A percentile compares a stretch with the other conserved stretches of the same genome.
phyloP scores from a whole-genome alignment of 345 rosid species.

The Camelina laxa region DNA sequence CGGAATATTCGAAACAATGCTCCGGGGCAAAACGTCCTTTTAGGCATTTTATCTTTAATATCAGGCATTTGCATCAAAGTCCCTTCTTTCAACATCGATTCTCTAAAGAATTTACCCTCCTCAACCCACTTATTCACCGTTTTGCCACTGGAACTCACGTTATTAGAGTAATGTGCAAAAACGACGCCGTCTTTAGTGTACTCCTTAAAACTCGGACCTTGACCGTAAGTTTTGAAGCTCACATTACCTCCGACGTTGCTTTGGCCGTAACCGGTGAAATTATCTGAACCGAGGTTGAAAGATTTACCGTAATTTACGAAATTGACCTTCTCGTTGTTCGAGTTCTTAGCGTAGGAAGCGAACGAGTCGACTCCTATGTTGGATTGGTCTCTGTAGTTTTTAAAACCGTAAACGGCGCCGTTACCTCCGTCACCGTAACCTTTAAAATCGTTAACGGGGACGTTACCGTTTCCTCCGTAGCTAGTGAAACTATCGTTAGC shows the following conservation, averaged over 20 bases:
- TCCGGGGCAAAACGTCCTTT: slow-evolving; percentile 86
- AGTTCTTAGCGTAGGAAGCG: slow-evolving; percentile 65
- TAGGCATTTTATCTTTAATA: slow-evolving; percentile 85
- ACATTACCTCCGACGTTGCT: slow-evolving; percentile 44
- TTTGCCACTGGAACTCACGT: slow-evolving; percentile 43
- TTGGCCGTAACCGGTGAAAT: slow-evolving; percentile 60
- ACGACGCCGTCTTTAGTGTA: slow-evolving; percentile 55
- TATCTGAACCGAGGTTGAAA: slow-evolving; percentile 57
- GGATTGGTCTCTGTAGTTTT: slow-evolving; percentile 62
- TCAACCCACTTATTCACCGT: slow-evolving; percentile 73
- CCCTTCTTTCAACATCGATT: slow-evolving; percentile 68
- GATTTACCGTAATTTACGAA: slow-evolving; percentile 65
- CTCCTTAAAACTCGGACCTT: slow-evolving; percentile 56
- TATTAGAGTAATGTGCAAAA: slow-evolving; percentile 56
- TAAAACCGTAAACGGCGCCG: slow-evolving; percentile 54
- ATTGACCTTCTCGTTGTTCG: slow-evolving; percentile 52
- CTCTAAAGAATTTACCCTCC: slow-evolving; percentile 84
- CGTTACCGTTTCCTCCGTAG: slow-evolving; percentile 68
- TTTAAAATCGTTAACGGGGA: slow-evolving; percentile 63
- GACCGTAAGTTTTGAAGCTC: slow-evolving; percentile 60
- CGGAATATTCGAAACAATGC: slow-evolving; percentile 63
- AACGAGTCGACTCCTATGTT: slow-evolving; percentile 69
- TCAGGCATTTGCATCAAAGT: slow-evolving; percentile 82
- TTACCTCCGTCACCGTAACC: slow-evolving; percentile 64
- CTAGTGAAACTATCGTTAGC: slow-evolving; percentile 63